These are phyloP conservation scores for Aspergillus vadensis DNA, from an alignment of 2,329 filamentous ascomycete genomes.

Conservation along the genomic window DNA sequence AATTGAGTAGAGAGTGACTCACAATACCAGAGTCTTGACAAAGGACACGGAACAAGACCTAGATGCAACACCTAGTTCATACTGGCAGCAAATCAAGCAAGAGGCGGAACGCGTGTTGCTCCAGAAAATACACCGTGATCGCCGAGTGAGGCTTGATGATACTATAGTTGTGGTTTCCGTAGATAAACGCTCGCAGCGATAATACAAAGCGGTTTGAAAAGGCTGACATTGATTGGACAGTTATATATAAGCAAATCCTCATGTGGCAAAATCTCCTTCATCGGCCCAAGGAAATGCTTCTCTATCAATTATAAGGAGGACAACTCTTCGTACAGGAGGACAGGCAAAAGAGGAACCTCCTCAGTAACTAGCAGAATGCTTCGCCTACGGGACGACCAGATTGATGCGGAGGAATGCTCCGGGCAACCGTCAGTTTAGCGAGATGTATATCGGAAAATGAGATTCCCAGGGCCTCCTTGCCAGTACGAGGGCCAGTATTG, in stretches of 20 bases:
- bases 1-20: slow-evolving; percentile 11
- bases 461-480: slow-evolving; percentile 32
- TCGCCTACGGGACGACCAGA: slow-evolving; percentile 22
- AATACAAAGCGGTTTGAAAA: no score
- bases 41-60: slow-evolving; percentile 15
- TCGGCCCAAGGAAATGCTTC: slow-evolving; percentile 26
- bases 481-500: slow-evolving; percentile 20
- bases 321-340: neutral
- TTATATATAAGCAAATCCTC: slow-evolving; percentile 25
- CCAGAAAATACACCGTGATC: slow-evolving; percentile 22
- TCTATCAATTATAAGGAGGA: slow-evolving; percentile 31
- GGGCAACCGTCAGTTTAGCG: slow-evolving; percentile 31
- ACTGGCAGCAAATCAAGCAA: slow-evolving; percentile 13
- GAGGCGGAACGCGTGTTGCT: slow-evolving; percentile 18
- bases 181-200: slow-evolving; percentile 13
- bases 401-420: slow-evolving; percentile 27
- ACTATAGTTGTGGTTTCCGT: slow-evolving; percentile 24
- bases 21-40: slow-evolving; percentile 6
- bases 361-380: slow-evolving; percentile 30
- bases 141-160: slow-evolving; percentile 27
- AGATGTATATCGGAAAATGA: slow-evolving; percentile 36
- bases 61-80: neutral
- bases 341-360: slow-evolving; percentile 5
- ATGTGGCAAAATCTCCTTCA: slow-evolving; percentile 22
- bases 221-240: slow-evolving; percentile 25